A percentile compares a stretch with the other conserved stretches of the same genome.
These are phyloP conservation scores for Pyrenophora seminiperda DNA, from an alignment of 2,329 filamentous ascomycete species.

Conservation along the genomic window DNA sequence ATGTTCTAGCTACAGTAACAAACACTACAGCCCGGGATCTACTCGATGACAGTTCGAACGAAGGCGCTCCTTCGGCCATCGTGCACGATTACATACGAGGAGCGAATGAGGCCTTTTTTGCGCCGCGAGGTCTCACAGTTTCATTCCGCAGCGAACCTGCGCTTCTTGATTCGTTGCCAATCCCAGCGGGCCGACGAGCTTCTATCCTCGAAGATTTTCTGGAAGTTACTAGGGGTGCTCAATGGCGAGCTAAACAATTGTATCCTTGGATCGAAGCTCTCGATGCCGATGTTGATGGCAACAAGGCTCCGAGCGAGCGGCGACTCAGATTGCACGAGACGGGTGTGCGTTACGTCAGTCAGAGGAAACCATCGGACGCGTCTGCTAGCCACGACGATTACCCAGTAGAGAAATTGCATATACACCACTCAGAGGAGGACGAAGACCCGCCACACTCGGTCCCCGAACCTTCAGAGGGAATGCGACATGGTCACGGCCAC, in stretches of 20 bases:
- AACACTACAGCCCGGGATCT: slow-evolving; percentile 15
- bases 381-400: neutral
- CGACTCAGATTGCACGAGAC: slow-evolving; percentile 25
- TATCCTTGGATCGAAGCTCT: slow-evolving; percentile 41
- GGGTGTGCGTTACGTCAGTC: slow-evolving; percentile 16
- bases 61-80: slow-evolving; percentile 6
- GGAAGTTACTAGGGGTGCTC: slow-evolving; percentile 16
- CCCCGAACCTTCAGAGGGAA: slow-evolving; percentile 11
- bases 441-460: slow-evolving; percentile 38
- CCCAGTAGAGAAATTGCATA: slow-evolving; percentile 2
- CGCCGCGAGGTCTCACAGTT: slow-evolving; percentile 35
- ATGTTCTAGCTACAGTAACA: slow-evolving; percentile 31
- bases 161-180: slow-evolving; percentile 26
- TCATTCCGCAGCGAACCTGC: slow-evolving; percentile 31
- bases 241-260: slow-evolving; percentile 31
- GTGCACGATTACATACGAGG: slow-evolving; percentile 35
- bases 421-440: neutral
- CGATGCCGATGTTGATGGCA: slow-evolving; percentile 21
- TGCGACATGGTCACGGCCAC: neutral
- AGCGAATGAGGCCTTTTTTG: slow-evolving; percentile 43
- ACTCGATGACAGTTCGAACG: neutral
- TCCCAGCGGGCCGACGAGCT: slow-evolving; percentile 32
- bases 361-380: neutral
- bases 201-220: slow-evolving; percentile 25
- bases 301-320: slow-evolving; percentile 19